Base-by-base conservation (phyloP, 1,139 yeast genomes). In the Kurtzmaniella natalensis region DNA sequence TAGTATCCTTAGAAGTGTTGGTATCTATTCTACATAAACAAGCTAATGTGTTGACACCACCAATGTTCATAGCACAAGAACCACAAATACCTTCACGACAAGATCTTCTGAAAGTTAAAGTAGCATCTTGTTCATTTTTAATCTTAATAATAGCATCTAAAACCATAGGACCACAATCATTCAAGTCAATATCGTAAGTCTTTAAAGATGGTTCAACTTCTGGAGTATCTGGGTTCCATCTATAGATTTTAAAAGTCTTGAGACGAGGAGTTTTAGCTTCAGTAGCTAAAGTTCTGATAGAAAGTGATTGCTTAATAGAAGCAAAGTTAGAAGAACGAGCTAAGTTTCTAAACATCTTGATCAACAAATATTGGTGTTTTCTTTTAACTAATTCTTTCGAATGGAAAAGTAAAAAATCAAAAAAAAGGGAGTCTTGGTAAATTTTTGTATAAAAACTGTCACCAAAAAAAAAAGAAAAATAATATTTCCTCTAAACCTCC, bases 81-180 rank as follows among this genome's bases (percentile, higher is more conserved):
- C 99, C 99, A 70, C 99, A 92, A 50, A 92, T 94, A 53, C 99
- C 99, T 68, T 92, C 99, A 72, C 99, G 89, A 70, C 98, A 92
- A 34, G 97, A 88, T 67, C 98, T 82, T 72, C 99, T 82, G 66
- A 92, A 84, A 3, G 98, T 92, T 57, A 92, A 76, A 21, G 97
- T 85, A 27, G 97, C 66, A 61, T 92, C 99, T 61, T 87, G 94
- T 64, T 92, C 98, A 62, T 88, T 88, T 69, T 92, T 92, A 64
- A 92, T 88, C 65, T 89, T 92, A 51, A 92, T 64, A 44, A 92
- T 66, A 27, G 98, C 98, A 63, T 92, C 99, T 56, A 92, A 74
- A 36, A 94, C 86, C 98, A 92, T 92, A 41, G 98, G 98, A 42
- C 99, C 99, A 65, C 96, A 86, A 37, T 81, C 68, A 66, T 87